These are phyloP conservation scores for Penicillium silybi DNA, from an alignment of 495 filamentous ascomycete genomes.

Conservation along the genomic window DNA sequence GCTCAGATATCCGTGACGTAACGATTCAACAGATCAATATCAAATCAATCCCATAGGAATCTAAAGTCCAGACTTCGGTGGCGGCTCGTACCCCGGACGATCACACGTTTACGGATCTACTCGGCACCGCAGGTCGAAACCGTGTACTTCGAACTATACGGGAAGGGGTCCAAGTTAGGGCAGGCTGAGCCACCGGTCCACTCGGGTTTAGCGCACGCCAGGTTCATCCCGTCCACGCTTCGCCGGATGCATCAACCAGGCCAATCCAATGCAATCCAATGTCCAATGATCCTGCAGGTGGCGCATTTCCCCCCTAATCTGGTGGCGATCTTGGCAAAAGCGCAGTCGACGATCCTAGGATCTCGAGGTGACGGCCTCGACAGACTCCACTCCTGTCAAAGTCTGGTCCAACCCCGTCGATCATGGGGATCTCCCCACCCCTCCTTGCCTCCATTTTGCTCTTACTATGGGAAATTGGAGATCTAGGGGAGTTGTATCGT, in stretches of 20 bases:
- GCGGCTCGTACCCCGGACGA: not conserved
- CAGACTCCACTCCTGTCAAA: not conserved
- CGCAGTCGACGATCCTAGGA: not conserved
- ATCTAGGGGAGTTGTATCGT: not conserved
- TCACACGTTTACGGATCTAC: not conserved
- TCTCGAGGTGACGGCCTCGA: not conserved
- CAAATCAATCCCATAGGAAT: too few species aligned
- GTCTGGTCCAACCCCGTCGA: not conserved
- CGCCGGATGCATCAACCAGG: conserved; percentile 17
- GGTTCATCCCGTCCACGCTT: not conserved
- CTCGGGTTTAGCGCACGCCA: not conserved
- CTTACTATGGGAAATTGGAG: not conserved
- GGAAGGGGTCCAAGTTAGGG: not conserved
- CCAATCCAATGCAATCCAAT: not conserved
- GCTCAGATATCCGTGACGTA: not conserved
- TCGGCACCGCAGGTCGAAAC: not conserved
- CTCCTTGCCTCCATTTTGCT: too few species aligned
- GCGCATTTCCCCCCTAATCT: not conserved
- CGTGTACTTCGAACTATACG: not conserved
- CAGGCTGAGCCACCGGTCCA: not conserved
- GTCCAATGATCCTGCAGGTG: not conserved
- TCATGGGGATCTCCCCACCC: not conserved
- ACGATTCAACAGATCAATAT: not conserved
- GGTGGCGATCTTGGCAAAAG: not conserved
- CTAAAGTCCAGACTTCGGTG: too few species aligned